A percentile compares a stretch with the other conserved stretches of the same genome.
phyloP scores from a whole-genome alignment of 73 alveolate genomes.

The Paraurostyla sp. region DNA sequence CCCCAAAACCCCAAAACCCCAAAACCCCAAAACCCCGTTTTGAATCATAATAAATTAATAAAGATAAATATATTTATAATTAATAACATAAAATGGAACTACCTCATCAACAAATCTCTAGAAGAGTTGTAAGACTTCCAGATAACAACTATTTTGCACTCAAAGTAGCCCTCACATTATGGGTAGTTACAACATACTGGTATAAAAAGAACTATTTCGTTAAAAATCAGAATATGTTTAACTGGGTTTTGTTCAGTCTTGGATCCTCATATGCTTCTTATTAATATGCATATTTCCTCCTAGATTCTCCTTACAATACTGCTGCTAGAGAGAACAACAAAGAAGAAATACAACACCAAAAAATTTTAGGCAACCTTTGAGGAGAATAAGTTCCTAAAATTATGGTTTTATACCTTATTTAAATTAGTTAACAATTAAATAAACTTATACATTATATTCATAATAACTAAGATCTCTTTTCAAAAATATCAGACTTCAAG shows the following conservation, averaged over 20 bases:
- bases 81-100: no score
- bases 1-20: no score
- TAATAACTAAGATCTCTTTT: constrained; percentile 16
- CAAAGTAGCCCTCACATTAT: neutral
- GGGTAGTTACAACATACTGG: constrained; percentile 6
- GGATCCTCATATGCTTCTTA: neutral
- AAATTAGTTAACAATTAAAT: neutral
- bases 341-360: neutral
- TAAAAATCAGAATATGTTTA: neutral
- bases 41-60: no score
- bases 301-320: constrained; percentile 13
- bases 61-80: no score
- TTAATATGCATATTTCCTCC: neutral
- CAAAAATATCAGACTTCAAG: constrained; percentile 39
- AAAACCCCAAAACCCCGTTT: no score
- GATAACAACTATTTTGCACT: neutral
- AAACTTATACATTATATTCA: neutral
- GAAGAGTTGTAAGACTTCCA: neutral
- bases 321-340: constrained; percentile 17
- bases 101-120: neutral
- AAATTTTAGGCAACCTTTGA: neutral
- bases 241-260: neutral
- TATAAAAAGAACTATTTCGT: neutral
- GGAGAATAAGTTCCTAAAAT: neutral
- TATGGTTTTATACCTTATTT: neutral